Evolutionary conservation across 2,329 filamentous ascomycete species (phyloP).

Genomic region (Fusarium floridanum): DNA sequence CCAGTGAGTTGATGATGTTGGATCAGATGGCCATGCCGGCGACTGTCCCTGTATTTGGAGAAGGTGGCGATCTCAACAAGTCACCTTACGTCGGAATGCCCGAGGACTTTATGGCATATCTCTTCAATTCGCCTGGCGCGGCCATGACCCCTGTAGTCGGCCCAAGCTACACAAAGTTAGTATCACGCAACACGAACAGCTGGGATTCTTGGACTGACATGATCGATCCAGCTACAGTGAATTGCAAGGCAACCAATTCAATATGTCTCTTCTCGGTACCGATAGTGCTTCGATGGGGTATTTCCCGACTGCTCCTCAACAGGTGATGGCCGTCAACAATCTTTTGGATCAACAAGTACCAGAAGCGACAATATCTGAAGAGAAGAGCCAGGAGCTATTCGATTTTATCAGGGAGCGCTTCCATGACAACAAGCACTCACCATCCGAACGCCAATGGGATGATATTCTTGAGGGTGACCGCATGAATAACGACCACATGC

Average conservation of each 20-base stretch:
- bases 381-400: conserved; percentile 86
- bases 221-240: conserved; percentile 64
- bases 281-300: conserved; percentile 65
- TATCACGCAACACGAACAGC: conserved; percentile 13
- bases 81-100: conserved; percentile 87
- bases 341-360: conserved; percentile 84
- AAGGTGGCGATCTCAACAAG: conserved; percentile 81
- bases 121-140: conserved; percentile 72
- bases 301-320: conserved; percentile 73
- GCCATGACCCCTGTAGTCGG: conserved; percentile 62
- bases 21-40: conserved; percentile 74
- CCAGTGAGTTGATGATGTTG: conserved; percentile 69
- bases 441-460: conserved; percentile 80
- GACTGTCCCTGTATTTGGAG: conserved; percentile 88
- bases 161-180: conserved; percentile 61
- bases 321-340: conserved; percentile 91
- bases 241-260: conserved; percentile 56
- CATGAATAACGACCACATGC: conserved; percentile 71
- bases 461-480: conserved; percentile 83
- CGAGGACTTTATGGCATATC: conserved; percentile 87
- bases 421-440: conserved; percentile 81
- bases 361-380: conserved; percentile 85
- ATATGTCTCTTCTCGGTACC: conserved; percentile 61
- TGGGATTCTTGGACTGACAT: conserved; percentile 40
- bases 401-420: conserved; percentile 86